phyloP scores from a whole-genome alignment of 192 early-diverging fungal genomes.

The Neocallimastix lanati region DNA sequence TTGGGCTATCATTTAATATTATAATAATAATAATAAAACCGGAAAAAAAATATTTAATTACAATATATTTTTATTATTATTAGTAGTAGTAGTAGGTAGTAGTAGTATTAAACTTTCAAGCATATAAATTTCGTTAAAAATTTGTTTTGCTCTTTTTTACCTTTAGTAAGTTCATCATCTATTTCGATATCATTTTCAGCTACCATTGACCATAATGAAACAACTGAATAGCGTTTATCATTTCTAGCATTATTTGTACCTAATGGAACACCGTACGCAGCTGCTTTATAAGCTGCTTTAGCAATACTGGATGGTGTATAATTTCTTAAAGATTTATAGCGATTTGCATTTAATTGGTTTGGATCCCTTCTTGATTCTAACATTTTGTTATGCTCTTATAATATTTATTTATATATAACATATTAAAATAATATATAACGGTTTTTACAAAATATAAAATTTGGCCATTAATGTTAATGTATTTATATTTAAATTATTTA shows the following conservation, averaged over 20 bases:
- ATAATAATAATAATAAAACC: too few relatives aligned
- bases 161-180: slow-evolving; percentile 77
- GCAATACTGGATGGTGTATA: slow-evolving; percentile 15
- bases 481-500: too few relatives aligned
- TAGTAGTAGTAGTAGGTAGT: too few relatives aligned
- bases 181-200: slow-evolving; percentile 85
- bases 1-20: slow-evolving; percentile 67
- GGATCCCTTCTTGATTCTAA: not conserved
- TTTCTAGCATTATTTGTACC: slow-evolving; percentile 4
- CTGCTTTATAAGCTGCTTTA: slow-evolving; percentile 19
- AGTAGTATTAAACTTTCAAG: too few relatives aligned
- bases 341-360: not conserved
- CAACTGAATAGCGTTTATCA: slow-evolving; percentile 49
- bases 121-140: too few relatives aligned
- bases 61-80: too few relatives aligned
- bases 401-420: too few relatives aligned
- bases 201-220: slow-evolving; percentile 56
- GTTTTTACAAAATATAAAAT: too few relatives aligned
- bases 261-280: slow-evolving; percentile 16
- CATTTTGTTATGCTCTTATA: too few relatives aligned
- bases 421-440: too few relatives aligned
- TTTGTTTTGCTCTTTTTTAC: slow-evolving; percentile 14
- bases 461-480: too few relatives aligned
- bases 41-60: too few relatives aligned
- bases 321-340: not conserved